Evolutionary conservation across 768 basidiomycete genomes (phyloP).

Genomic region (Tulasnella sp.): DNA sequence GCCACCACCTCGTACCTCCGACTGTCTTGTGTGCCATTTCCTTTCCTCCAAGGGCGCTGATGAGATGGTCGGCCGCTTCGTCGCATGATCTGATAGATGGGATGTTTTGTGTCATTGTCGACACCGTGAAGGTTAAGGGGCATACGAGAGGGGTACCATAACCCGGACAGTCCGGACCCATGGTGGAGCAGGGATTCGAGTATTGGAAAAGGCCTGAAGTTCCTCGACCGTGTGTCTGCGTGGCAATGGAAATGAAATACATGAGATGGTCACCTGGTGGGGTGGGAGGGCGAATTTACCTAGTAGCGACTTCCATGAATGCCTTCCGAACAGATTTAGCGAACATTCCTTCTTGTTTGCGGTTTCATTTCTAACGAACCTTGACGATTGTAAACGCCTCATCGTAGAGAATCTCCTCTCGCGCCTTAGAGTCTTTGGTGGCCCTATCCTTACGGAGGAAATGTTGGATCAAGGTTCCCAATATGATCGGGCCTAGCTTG

Average conservation of each 20-base stretch:
- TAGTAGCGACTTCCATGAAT: constrained; percentile 30
- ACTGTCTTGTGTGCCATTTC: constrained; percentile 57
- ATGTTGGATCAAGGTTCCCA: constrained; percentile 27
- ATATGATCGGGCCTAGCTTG: constrained; percentile 16
- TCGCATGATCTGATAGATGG: constrained; percentile 25
- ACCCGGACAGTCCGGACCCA: constrained; percentile 29
- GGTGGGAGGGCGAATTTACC: constrained; percentile 6
- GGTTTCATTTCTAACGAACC: not conserved
- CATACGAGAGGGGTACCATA: constrained; percentile 25
- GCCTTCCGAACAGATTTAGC: constrained; percentile 13
- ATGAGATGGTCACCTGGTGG: constrained; percentile 23
- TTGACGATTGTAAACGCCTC: constrained; percentile 21
- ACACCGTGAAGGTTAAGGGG: constrained; percentile 12
- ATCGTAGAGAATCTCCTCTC: constrained; percentile 29
- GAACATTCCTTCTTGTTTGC: not conserved
- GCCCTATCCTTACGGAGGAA: constrained; percentile 23
- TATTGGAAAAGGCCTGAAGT: constrained; percentile 27
- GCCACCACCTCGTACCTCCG: constrained; percentile 97
- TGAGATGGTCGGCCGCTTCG: constrained; percentile 38
- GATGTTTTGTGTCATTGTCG: constrained; percentile 21
- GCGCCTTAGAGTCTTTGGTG: constrained; percentile 24
- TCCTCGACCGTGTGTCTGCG: constrained; percentile 27
- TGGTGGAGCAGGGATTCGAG: constrained; percentile 27
- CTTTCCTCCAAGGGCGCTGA: constrained; percentile 67
- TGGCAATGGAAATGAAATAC: constrained; percentile 23